Evolutionary conservation across 805 yeast species (phyloP).

Genomic region (Metschnikowia chrysomelidarum): DNA sequence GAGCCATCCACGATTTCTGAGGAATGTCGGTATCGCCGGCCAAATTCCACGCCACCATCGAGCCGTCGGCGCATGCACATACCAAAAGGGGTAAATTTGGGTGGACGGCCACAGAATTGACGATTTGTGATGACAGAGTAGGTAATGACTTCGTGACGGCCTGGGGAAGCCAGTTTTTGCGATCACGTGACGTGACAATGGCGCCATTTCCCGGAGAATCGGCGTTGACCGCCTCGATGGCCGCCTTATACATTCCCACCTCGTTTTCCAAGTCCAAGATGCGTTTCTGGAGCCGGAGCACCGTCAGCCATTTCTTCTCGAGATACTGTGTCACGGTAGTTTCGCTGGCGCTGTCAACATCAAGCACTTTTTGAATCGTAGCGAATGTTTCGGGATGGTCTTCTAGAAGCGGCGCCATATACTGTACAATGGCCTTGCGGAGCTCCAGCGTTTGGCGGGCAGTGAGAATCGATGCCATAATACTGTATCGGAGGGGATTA

Average conservation of each 20-base stretch:
- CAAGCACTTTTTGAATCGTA: constrained; percentile 11
- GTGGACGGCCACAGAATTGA: constrained; percentile 67
- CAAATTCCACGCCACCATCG: constrained; percentile 68
- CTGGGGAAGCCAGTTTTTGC: constrained; percentile 63
- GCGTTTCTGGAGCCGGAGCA: constrained; percentile 71
- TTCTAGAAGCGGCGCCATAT: constrained; percentile 37
- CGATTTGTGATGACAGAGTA: constrained; percentile 55
- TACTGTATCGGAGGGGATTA: too few species aligned
- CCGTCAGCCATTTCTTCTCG: constrained; percentile 86
- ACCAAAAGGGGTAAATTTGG: constrained; percentile 67
- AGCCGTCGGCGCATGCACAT: constrained; percentile 71
- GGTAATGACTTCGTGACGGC: constrained; percentile 41
- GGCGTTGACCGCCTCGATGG: constrained; percentile 33
- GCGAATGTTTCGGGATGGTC: constrained; percentile 4
- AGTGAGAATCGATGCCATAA: constrained; percentile 30
- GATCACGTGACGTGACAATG: constrained; percentile 20
- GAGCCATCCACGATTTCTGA: constrained; percentile 65
- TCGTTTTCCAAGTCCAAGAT: constrained; percentile 69
- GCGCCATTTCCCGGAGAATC: constrained; percentile 16
- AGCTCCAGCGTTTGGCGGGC: constrained; percentile 46
- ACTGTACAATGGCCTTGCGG: constrained; percentile 47
- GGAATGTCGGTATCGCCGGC: constrained; percentile 58
- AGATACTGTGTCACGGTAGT: constrained; percentile 42
- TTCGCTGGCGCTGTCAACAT: constrained; percentile 21
- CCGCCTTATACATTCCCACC: constrained; percentile 46